Evolutionary conservation across 345 rosid species (phyloP).

Genomic region (Ricinus communis): DNA sequence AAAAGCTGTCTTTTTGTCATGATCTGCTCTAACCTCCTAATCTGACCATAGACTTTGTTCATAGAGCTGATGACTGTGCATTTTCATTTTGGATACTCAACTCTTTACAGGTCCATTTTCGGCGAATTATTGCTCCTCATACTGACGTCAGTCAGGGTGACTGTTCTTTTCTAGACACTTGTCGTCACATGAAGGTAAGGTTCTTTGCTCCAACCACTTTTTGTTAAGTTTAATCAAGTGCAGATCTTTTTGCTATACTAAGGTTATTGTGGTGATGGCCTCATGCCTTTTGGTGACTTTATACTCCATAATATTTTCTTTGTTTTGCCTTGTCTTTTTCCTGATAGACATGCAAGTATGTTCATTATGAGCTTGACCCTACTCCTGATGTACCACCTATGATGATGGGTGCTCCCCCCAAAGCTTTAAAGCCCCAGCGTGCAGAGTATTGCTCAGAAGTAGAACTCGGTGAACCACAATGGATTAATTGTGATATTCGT

Average conservation of each 20-base stretch:
- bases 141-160: conserved; percentile 92
- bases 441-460: conserved; percentile 97
- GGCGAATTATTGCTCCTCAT: conserved; percentile 90
- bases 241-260: background rate
- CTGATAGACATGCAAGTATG: conserved; percentile 90
- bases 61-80: background rate
- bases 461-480: conserved; percentile 96
- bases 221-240: background rate
- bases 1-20: background rate
- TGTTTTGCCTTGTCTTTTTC: conserved; percentile 5
- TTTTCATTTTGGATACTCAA: background rate
- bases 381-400: conserved; percentile 66
- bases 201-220: conserved; percentile 8
- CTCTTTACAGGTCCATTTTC: conserved; percentile 81
- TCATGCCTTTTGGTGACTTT: background rate
- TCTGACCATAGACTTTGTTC: background rate
- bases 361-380: conserved; percentile 94
- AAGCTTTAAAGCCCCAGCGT: conserved; percentile 77
- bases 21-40: background rate
- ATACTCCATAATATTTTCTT: background rate
- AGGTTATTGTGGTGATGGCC: background rate
- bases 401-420: conserved; percentile 53
- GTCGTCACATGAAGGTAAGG: conserved; percentile 97
- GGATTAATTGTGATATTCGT: conserved; percentile 96
- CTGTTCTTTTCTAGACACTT: conserved; percentile 98